These are phyloP conservation scores for Symbiodinium pilosum DNA, from an alignment of 73 alveolate species.

Conservation along the genomic window DNA sequence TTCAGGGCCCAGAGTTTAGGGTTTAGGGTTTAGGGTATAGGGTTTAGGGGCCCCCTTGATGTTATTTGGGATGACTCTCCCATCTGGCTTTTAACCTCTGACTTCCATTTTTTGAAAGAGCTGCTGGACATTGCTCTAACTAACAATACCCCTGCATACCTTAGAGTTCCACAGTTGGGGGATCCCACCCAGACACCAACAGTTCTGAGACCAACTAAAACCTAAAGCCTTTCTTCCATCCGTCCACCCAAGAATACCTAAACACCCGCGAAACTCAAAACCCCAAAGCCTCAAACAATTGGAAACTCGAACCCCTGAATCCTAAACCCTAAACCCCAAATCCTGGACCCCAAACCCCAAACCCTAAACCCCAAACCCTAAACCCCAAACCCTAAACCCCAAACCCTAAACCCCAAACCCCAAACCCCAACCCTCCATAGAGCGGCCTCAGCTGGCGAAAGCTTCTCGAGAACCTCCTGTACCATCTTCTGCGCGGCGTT, in stretches of 20 bases:
- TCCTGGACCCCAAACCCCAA: background rate
- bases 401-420: slow-evolving; percentile 3
- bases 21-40: background rate
- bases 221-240: background rate
- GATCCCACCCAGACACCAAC: no score
- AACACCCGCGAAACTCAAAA: background rate
- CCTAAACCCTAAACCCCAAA: background rate
- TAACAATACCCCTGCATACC: no score
- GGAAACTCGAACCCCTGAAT: background rate
- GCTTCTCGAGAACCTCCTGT: slow-evolving; percentile 93
- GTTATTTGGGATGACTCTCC: background rate
- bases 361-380: background rate
- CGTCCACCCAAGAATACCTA: background rate
- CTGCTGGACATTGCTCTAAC: no score
- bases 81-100: background rate
- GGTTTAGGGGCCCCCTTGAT: background rate
- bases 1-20: background rate
- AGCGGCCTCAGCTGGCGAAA: slow-evolving; percentile 76
- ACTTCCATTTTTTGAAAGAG: background rate
- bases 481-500: slow-evolving; percentile 78
- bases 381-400: background rate
- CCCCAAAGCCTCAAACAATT: background rate
- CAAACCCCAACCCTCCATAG: background rate
- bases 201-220: background rate
- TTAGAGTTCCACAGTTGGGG: no score